Evolutionary conservation across 257 asterid species (phyloP).

Genomic region (Datura wrightii): DNA sequence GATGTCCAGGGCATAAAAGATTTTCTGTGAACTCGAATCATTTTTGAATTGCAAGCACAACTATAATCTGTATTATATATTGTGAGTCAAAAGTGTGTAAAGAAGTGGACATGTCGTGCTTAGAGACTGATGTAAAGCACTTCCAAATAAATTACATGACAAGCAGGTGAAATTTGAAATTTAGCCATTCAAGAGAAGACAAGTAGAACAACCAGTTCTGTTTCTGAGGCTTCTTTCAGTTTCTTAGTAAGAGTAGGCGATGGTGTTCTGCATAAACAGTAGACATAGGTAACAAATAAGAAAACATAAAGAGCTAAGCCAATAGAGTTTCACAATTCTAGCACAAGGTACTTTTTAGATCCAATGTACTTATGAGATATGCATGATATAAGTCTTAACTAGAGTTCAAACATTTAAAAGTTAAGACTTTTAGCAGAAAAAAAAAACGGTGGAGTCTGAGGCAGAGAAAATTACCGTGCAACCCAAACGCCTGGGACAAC

Average conservation of each 20-base stretch:
- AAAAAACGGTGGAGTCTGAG: neutral
- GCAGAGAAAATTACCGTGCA: conserved; percentile 77
- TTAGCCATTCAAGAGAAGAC: neutral
- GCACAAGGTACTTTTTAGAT: neutral
- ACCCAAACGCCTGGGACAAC: conserved; percentile 92
- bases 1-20: neutral
- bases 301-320: neutral
- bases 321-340: neutral
- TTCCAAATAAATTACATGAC: conserved; percentile 24
- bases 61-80: neutral
- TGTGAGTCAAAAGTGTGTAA: neutral
- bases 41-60: conserved; percentile 13
- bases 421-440: neutral
- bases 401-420: neutral
- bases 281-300: neutral
- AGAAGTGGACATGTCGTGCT: neutral
- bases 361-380: neutral
- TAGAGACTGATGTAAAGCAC: conserved; percentile 9
- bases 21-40: neutral
- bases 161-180: conserved; percentile 11
- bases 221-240: neutral
- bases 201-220: neutral
- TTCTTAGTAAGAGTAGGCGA: neutral
- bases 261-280: neutral
- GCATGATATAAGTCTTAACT: conserved; percentile 20